Evolutionary conservation across 768 basidiomycete species (phyloP), one percentile per base, ranked within the genome.

Genomic region (Calocybe indica): DNA sequence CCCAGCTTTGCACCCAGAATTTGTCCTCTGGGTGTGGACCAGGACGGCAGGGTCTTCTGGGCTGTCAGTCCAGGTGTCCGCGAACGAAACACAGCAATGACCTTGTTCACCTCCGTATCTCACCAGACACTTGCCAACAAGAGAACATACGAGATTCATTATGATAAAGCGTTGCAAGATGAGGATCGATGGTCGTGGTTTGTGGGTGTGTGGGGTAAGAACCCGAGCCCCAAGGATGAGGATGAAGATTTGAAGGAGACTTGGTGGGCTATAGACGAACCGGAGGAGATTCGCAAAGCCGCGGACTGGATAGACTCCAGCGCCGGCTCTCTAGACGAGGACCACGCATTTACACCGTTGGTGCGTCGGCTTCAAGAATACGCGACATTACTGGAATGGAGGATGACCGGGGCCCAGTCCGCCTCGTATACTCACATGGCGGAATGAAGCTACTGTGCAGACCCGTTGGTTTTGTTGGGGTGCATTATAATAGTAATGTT

Each of bases 221-320:
- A 45, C 8, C 36, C 47, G 29, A 41, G 40, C n/a, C 35, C 30
- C 11, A 29, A 28, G 28, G 15, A 45, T 13, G 14, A 7, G 7
- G 32, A 49, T 14, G 53, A 63, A 5, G 61, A 67, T 7, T 14
- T 30, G 39, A 53, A 56, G 2, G 76, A 81, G 45, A 67, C 66
- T n/a, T 91, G 88, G 88, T 89, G 87, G 85, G 84, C 75, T 9
- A 82, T 90, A 63, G 76, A 73, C 67, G 72, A 85, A 7, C 78
- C 81, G 1, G 66, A 66, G 34, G 85, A 89, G 49, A 80, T 91
- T 49, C 58, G 63, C 44, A 82, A 78, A 58, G 62, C 89, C 14
- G 79, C 80, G 2, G 73, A 80, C 43, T 90, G 85, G 84, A 65
- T 88, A 31, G 67, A 71, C 37, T 67, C 72, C 55, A 78, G 76